Base-by-base conservation (phyloP, 1,139 yeast species). In the Candida gigantensis region DNA sequence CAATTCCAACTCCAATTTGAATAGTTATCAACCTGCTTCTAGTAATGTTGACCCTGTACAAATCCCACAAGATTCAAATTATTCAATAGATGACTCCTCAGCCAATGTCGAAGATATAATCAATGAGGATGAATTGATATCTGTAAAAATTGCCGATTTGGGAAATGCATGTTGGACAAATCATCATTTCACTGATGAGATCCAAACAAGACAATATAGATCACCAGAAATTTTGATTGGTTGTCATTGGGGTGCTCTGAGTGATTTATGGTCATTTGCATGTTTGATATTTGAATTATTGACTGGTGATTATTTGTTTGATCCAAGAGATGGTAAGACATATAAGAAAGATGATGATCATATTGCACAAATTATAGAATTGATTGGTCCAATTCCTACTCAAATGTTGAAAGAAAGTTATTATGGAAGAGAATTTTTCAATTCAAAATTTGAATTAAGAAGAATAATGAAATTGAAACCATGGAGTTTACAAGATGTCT, bases 401-500 rank as follows among this genome's bases (percentile, higher is more conserved):
- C 53, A 63, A 27, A 62, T 70, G 66, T 54, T 70, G 30, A 70
- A 69, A 39, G 75, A 68, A 44, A 58, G 73, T 33, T 65, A 57
- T 44, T 68, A 68, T 46, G 52, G 73, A 2, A 50, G 73, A 14
- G 76, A 72, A 39, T 70, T 68, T 42, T 72, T 72, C 57, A 69
- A 66, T 41, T 62, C 78, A 18, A 67, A 79, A 53, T 65, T 79
- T 39, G 76, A 76, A 32, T 58, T 84, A 40, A 74, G 79, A 50
- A 74, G 82, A 51, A 84, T 84, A 42, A 74, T 47, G 40, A 69
- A 70, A 46, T 58, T 72, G 42, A 72, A 72, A 49, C 75, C 76
- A 3, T 72, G 77, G 77, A 69, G 71, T 1, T 58, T 72, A 42
- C 67, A 68, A 43, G 74, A 69, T 42, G 77, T 72, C 4, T 57